Evolutionary conservation across 108 stramenopile genomes (phyloP), one percentile per base, ranked within the genome.

Genomic region (Cylindrotheca fusiformis): DNA sequence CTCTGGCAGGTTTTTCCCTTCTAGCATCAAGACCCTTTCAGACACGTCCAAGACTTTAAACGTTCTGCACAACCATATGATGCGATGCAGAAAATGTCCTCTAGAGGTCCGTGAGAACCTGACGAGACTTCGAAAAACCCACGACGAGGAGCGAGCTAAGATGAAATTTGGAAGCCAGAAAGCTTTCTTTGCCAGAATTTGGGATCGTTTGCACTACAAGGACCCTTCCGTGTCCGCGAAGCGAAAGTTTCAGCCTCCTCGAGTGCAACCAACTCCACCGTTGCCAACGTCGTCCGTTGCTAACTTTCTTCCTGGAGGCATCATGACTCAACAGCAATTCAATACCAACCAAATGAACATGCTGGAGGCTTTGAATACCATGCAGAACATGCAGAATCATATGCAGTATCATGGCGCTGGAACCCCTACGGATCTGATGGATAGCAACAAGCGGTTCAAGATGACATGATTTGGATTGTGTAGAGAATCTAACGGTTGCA

Each of bases 121-220:
- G 32, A 67, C 76, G 17, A 71, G 60, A n/a, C 58, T 72, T 18
- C 83, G 83, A 31, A 70, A 45, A 25, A 48, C 55, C 32, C 90
- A 91, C 45, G 87, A 91, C 31, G 83, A 80, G 18, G 81, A 91
- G 69, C 75, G 90, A 4, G 69, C 79, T 18, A 86, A 86, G 23
- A 86, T 86, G 86, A 91, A 88, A 51, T 91, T 88, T 68, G 90
- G 90, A 23, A 77, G 74, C 33, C 90, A 91, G 62, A 91, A 91
- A 63, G 86, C 90, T 23, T 91, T 91, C 67, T 91, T 91, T 61
- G 83, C 82, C 22, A 71, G 79, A 24, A 85, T 91, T 49, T 91
- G 90, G 90, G 72, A 76, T 31, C 77, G 90, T 6, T 62, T 91
- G 17, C 90, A 91, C 50, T 68, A 75, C 18, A 81, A 82, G 24